These are phyloP conservation scores for Ceratocystis ficicola DNA, from an alignment of 2,329 filamentous ascomycete genomes.

Conservation along the genomic window DNA sequence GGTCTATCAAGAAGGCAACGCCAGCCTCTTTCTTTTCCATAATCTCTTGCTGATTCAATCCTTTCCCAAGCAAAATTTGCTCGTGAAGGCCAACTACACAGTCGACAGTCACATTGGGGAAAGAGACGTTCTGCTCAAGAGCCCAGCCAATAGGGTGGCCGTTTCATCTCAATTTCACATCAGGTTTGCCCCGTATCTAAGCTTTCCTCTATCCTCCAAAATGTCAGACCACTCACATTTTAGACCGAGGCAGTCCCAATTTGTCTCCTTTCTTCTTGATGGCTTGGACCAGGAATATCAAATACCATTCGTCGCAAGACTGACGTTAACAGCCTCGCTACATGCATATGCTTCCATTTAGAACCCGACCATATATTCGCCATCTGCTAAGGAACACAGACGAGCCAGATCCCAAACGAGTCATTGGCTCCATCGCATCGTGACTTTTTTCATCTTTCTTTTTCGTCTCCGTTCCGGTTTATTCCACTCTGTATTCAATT, in stretches of 20 bases:
- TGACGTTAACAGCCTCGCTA: neutral
- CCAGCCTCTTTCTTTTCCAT: slow-evolving; percentile 19
- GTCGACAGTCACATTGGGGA: no score
- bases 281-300: neutral
- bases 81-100: neutral
- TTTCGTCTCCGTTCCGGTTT: slow-evolving; percentile 5
- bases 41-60: neutral
- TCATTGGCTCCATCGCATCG: neutral
- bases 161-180: neutral
- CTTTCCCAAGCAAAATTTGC: neutral
- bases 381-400: slow-evolving; percentile 1
- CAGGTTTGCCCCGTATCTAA: neutral
- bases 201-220: neutral
- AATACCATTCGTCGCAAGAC: neutral
- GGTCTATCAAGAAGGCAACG: slow-evolving; percentile 16
- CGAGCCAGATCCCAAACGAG: neutral
- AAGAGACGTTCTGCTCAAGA: neutral
- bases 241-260: neutral
- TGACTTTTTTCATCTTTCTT: neutral
- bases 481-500: slow-evolving; percentile 1
- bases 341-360: slow-evolving; percentile 2
- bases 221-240: neutral
- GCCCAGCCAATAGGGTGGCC: neutral
- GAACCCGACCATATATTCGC: slow-evolving; percentile 3
- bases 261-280: neutral